Base-by-base conservation (phyloP, 805 yeast genomes). In the Wickerhamiella spandovensis region DNA sequence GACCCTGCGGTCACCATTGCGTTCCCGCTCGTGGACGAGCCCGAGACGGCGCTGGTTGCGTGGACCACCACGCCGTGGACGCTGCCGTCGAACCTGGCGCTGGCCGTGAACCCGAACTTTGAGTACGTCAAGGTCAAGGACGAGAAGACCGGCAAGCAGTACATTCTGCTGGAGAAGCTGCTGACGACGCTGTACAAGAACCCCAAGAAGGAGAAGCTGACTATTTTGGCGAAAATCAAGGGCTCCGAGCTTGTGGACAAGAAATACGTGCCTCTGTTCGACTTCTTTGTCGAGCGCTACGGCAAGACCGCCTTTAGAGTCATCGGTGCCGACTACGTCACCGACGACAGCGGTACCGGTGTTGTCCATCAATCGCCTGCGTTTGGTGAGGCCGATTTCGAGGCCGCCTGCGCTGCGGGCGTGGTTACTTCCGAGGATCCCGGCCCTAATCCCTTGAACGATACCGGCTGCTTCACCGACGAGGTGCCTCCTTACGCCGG, bases 21-120 rank as follows among this genome's bases (percentile, higher is more conserved):
- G 24, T 94, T 92, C 75, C 84, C 85, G 55, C 72, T 85, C 51
- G 71, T 76, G 30, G 84, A 79, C 54, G 94, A 89, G 62, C 88
- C 86, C 56, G 79, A 83, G 61, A 85, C 95, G 49, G 72, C 77
- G 57, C 73, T 92, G 57, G 89, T 92, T 39, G 97, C 97, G 9
- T 92, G 99, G 99, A 92, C 99, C 44, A 92, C 99, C 53, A 92
- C 99, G 23, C 99, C 99, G 48, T 92, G 99, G 99, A 94, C 99
- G 47, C 74, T 92, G 64, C 98, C 98, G 42, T 84, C 95, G 25
- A 90, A 92, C 67, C 70, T 92, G 65, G 90, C 89, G 13, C 76
- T 92, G 54, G 89, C 95, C 63, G 97, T 92, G 44, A 78, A 92
- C 71, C 94, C 96, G 49, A 77, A 79, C 10, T 80, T 87, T 55